phyloP scores from a whole-genome alignment of 768 basidiomycete genomes.

The Pleurotus eryngii region DNA sequence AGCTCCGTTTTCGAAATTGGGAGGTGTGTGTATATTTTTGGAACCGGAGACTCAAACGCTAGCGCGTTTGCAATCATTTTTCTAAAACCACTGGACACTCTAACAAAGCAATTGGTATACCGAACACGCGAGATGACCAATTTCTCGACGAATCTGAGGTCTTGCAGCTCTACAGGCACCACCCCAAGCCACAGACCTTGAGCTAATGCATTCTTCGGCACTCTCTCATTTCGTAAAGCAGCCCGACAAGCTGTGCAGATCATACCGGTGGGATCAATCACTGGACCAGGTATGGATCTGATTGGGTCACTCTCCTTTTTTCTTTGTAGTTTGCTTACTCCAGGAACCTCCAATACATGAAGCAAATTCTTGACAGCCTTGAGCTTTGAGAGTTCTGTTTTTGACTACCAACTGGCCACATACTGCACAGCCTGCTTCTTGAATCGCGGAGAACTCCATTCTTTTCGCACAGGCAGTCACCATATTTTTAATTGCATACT shows the following conservation, averaged over 20 bases:
- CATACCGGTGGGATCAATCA: background rate
- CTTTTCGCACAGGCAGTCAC: background rate
- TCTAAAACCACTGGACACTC: slow-evolving; percentile 10
- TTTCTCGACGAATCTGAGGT: slow-evolving; percentile 21
- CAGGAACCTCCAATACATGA: background rate
- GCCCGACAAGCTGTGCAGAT: slow-evolving; percentile 9
- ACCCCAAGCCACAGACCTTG: slow-evolving; percentile 30
- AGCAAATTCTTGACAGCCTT: background rate
- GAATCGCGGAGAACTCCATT: background rate
- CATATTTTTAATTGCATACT: background rate
- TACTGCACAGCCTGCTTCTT: background rate
- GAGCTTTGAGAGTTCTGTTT: background rate
- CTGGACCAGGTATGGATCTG: background rate
- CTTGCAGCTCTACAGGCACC: slow-evolving; percentile 18
- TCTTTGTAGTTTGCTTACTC: background rate
- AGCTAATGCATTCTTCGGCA: slow-evolving; percentile 19
- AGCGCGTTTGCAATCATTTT: slow-evolving; percentile 24
- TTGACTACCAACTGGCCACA: background rate
- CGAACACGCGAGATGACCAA: slow-evolving; percentile 12
- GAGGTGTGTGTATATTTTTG: slow-evolving; percentile 16
- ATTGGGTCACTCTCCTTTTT: background rate
- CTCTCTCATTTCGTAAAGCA: slow-evolving; percentile 5
- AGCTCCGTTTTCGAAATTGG: slow-evolving; percentile 18
- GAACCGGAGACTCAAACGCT: slow-evolving; percentile 19
- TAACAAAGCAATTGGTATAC: slow-evolving; percentile 20